Evolutionary conservation across 164 flowering plant species (phyloP), one percentile per base, ranked within the genome.

Genomic region (Kalanchoe fedtschenkoi): DNA sequence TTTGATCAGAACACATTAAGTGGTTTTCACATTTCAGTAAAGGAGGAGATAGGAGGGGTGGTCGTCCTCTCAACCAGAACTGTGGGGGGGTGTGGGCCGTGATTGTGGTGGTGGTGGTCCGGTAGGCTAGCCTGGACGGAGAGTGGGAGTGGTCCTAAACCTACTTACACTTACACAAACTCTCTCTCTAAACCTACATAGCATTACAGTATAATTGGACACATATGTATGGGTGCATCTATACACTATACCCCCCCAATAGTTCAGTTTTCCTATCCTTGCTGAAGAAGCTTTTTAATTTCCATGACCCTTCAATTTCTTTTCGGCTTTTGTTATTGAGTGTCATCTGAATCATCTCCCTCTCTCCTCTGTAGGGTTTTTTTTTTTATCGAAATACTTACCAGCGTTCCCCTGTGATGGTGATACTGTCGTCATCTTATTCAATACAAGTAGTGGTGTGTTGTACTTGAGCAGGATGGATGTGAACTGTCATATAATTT

Each of bases 41-140:
- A 26, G 14, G 56, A 44, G 56, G 56, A 22, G 32, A 51, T 26
- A 10, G 0, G n/a, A 10, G 16, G 56, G 11, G 56, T 51, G 30
- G 56, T 51, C 56, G 56, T 51, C 56, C 56, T 51, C 56, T 26
- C 11, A 17, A 26, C 26, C 56, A 51, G n/a, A 51, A 22, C 29
- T 51, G 56, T 51, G 39, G 39, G 39, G 39, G 39, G 39, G 39
- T 5, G 56, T 24, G 56, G 32, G 32, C 32, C 32, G 32, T 26
- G 16, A 26, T 51, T 24, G 21, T 51, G 14, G 26, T n/a, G 28
- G 56, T 13, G 28, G 56, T 51, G 56, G 56, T 51, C 56, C 56
- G 56, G 56, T 51, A 51, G 28, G 56, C 32, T 51, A 51, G 56
- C 56, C 56, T 51, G 56, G 56, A 17, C 56, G 56, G 56, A 51